These are phyloP conservation scores for Straminergon stramineum DNA, from an alignment of 225 moss, liverwort and hornwort genomes.

Conservation along the genomic window DNA sequence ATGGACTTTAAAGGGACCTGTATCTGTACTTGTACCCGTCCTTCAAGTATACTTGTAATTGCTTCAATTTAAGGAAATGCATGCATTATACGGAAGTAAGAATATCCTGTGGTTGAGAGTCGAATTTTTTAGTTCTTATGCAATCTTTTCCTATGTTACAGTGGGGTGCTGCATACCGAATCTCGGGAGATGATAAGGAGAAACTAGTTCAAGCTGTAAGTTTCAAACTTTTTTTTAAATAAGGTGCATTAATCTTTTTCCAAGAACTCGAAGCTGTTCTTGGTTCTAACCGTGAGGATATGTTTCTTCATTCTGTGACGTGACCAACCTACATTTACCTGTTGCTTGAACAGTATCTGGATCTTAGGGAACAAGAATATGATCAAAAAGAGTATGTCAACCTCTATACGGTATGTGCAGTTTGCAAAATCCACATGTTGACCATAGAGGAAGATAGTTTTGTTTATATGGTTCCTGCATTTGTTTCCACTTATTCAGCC, in stretches of 20 bases:
- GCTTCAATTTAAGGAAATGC: neutral
- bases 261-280: neutral
- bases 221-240: neutral
- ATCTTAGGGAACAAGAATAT: constrained; percentile 70
- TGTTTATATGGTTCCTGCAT: neutral
- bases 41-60: neutral
- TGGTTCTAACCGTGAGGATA: neutral
- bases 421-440: neutral
- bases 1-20: neutral
- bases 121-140: neutral
- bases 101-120: neutral
- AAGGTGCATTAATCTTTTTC: neutral
- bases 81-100: neutral
- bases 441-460: neutral
- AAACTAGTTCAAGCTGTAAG: constrained; percentile 53
- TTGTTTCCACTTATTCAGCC: neutral
- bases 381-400: constrained; percentile 49
- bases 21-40: neutral
- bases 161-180: constrained; percentile 58
- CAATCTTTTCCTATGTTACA: neutral
- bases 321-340: neutral
- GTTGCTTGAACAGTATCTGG: constrained; percentile 61
- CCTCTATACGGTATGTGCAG: constrained; percentile 45
- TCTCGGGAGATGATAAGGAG: constrained; percentile 62
- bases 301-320: neutral